Evolutionary conservation across 2,329 filamentous ascomycete species (phyloP).

Genomic region (Stemphylium lycopersici): DNA sequence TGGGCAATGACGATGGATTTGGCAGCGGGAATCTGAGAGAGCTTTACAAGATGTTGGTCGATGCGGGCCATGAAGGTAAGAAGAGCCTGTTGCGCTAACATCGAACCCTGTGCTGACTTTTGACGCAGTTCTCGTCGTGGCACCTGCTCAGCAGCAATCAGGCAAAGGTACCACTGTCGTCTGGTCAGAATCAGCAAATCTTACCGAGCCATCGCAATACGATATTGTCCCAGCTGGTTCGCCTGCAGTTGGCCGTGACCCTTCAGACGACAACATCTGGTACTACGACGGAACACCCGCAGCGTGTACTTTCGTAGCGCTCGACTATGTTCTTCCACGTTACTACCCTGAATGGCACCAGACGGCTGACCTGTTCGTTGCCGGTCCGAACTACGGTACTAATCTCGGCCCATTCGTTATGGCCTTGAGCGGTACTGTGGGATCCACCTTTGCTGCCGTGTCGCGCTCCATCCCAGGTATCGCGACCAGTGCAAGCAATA

Average conservation of each 20-base stretch:
- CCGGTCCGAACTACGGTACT: conserved; percentile 62
- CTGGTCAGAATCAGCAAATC: conserved; percentile 53
- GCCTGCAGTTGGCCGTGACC: conserved; percentile 59
- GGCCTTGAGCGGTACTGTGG: conserved; percentile 40
- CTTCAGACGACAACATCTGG: conserved; percentile 61
- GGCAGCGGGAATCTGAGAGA: conserved; percentile 47
- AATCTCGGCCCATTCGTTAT: conserved; percentile 61
- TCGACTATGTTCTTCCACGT: conserved; percentile 62
- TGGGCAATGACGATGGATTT: conserved; percentile 51
- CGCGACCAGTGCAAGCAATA: conserved; percentile 55
- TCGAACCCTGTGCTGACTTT: not conserved
- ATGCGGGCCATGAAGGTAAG: conserved; percentile 35
- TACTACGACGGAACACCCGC: conserved; percentile 67
- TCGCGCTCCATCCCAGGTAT: conserved; percentile 59
- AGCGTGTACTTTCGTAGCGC: conserved; percentile 61
- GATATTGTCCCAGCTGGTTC: conserved; percentile 55
- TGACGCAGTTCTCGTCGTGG: conserved; percentile 50
- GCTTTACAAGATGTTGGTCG: conserved; percentile 37
- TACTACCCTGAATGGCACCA: conserved; percentile 51
- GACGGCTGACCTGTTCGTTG: conserved; percentile 60
- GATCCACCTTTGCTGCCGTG: conserved; percentile 59
- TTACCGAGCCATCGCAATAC: conserved; percentile 54
- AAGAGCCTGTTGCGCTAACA: not conserved
- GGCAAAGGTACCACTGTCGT: conserved; percentile 54
- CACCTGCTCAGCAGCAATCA: conserved; percentile 52